These are phyloP conservation scores for Exophiala sp. DNA, from an alignment of 2,329 filamentous ascomycete species.

Conservation along the genomic window DNA sequence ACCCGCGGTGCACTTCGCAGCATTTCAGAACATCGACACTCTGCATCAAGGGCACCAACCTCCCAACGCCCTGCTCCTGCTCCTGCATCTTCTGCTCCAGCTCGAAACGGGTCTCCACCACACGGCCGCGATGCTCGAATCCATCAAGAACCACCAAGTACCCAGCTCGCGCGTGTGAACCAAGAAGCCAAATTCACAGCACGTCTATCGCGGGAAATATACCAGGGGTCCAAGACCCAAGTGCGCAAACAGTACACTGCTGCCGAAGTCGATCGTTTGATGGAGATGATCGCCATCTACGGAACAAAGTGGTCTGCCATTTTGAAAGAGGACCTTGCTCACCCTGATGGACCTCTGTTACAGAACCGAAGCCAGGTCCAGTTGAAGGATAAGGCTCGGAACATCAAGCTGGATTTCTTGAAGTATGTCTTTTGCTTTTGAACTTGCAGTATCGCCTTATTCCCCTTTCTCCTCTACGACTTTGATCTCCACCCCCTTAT, in stretches of 20 bases:
- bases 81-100: background rate
- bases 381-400: conserved; percentile 51
- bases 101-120: background rate
- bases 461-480: too few species aligned
- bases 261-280: conserved; percentile 41
- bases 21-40: background rate
- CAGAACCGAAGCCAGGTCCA: conserved; percentile 46
- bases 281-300: conserved; percentile 44
- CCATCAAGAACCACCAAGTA: background rate
- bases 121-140: background rate
- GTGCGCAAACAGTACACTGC: conserved; percentile 33
- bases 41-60: conserved; percentile 10
- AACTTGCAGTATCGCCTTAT: too few species aligned
- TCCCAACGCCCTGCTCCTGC: background rate
- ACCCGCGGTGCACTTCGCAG: background rate
- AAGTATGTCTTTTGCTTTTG: conserved; percentile 29
- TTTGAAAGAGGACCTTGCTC: conserved; percentile 31
- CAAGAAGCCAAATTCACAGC: conserved; percentile 14
- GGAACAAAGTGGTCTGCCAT: conserved; percentile 48
- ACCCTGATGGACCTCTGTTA: conserved; percentile 34
- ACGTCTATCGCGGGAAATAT: conserved; percentile 14
- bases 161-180: conserved; percentile 5
- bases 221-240: conserved; percentile 19
- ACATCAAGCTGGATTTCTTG: conserved; percentile 44
- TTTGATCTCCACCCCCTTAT: too few species aligned